phyloP scores from a whole-genome alignment of 176 grass and related monocot species.

The Typha latifolia region DNA sequence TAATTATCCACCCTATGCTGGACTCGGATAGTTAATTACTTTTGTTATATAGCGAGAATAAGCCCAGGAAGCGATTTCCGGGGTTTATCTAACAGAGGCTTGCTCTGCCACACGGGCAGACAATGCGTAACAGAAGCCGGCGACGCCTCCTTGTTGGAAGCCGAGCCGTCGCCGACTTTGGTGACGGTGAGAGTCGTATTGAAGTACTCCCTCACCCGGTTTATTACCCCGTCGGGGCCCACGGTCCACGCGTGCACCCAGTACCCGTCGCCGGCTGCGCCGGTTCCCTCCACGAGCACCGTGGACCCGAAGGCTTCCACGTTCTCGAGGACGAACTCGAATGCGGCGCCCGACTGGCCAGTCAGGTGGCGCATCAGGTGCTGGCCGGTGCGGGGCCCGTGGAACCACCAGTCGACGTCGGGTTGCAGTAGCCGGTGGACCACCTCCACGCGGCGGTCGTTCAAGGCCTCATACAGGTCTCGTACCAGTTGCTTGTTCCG shows the following conservation, averaged over 20 bases:
- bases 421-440: slow-evolving; percentile 57
- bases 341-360: slow-evolving; percentile 21
- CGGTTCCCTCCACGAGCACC: slow-evolving; percentile 61
- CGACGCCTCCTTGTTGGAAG: slow-evolving; percentile 3
- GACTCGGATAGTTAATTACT: slow-evolving; percentile 1
- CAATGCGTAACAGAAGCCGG: slow-evolving; percentile 6
- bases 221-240: slow-evolving; percentile 58
- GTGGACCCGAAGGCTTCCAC: slow-evolving; percentile 61
- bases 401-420: slow-evolving; percentile 97
- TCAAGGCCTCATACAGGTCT: slow-evolving; percentile 60
- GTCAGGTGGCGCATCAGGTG: slow-evolving; percentile 85
- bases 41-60: slow-evolving; percentile 63
- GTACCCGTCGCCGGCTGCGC: slow-evolving; percentile 29
- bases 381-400: slow-evolving; percentile 64
- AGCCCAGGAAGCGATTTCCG: slow-evolving; percentile 62
- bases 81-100: slow-evolving; percentile 15
- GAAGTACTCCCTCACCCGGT: slow-evolving; percentile 76
- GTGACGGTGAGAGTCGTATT: slow-evolving; percentile 81
- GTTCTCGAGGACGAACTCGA: slow-evolving; percentile 38
- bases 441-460: slow-evolving; percentile 34
- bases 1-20: slow-evolving; percentile 6
- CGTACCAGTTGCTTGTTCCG: slow-evolving; percentile 42
- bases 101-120: slow-evolving; percentile 55
- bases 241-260: slow-evolving; percentile 96
- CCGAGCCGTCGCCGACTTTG: slow-evolving; percentile 23